Evolutionary conservation across 495 filamentous ascomycete genomes (phyloP).

Genomic region (Daldinia decipiens): DNA sequence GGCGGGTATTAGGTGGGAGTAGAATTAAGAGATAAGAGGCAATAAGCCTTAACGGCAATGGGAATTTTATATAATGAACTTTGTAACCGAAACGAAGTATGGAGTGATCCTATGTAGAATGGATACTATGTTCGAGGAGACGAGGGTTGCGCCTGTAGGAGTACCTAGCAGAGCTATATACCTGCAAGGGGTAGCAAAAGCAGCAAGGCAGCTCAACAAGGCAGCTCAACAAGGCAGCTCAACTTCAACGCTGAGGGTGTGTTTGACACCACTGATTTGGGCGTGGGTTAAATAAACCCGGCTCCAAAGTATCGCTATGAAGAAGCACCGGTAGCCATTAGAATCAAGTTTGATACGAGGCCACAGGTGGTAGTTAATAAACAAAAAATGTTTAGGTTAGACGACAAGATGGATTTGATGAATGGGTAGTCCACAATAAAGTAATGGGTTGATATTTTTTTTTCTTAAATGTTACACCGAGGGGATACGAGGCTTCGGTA

Average conservation of each 20-base stretch:
- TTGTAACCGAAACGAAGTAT: neutral
- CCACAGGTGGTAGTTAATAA: neutral
- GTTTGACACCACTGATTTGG: neutral
- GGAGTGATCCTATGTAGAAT: neutral
- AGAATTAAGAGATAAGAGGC: neutral
- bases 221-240: neutral
- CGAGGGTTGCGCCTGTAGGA: neutral
- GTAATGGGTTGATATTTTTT: neutral
- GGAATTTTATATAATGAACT: neutral
- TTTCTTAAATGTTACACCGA: constrained; percentile 22
- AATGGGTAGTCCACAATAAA: constrained; percentile 8
- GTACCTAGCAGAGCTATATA: no score
- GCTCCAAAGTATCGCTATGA: constrained; percentile 11
- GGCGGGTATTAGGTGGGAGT: neutral
- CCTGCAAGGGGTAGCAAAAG: neutral
- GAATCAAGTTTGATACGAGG: constrained; percentile 1
- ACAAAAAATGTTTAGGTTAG: neutral
- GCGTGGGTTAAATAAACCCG: constrained; percentile 5
- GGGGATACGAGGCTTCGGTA: neutral
- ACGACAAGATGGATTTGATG: constrained; percentile 1
- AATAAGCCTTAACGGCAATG: neutral
- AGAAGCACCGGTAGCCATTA: constrained; percentile 21
- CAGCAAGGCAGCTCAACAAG: neutral
- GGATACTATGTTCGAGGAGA: neutral
- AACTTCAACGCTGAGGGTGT: constrained; percentile 5